Conservation (phyloP, 495 filamentous ascomycete genomes). For the Immersiella caudata region DNA sequence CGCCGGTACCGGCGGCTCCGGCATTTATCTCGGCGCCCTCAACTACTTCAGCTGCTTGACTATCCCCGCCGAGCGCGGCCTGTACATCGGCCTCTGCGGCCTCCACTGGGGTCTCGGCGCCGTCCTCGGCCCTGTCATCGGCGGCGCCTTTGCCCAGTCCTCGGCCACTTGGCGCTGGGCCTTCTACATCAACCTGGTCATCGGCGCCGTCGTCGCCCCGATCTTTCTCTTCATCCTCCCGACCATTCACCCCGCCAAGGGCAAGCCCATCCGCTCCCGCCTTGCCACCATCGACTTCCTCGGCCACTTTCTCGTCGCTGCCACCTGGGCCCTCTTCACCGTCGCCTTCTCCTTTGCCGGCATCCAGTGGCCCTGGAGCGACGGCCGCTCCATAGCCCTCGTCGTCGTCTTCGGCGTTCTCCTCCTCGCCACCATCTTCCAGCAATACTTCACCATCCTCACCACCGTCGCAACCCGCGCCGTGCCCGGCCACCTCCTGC, state of each 20-base stretch:
- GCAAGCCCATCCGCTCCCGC: constrained; percentile 39
- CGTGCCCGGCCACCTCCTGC: constrained; percentile 58
- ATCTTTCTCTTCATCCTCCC: constrained; percentile 62
- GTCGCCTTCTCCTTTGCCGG: constrained; percentile 63
- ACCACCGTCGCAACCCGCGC: constrained; percentile 52
- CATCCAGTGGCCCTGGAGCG: constrained; percentile 54
- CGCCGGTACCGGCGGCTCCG: constrained; percentile 51
- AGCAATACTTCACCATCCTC: constrained; percentile 56
- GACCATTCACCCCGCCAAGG: constrained; percentile 46
- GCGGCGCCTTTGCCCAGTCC: constrained; percentile 54
- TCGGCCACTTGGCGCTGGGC: constrained; percentile 52
- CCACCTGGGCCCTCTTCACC: constrained; percentile 45
- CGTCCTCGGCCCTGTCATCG: constrained; percentile 47
- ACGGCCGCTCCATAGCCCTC: constrained; percentile 55
- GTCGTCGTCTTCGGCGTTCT: constrained; percentile 57
- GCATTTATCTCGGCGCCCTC: constrained; percentile 44
- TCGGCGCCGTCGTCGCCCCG: constrained; percentile 52
- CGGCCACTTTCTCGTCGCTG: constrained; percentile 48
- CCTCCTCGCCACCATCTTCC: constrained; percentile 50
- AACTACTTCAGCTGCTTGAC: constrained; percentile 57
- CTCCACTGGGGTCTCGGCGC: constrained; percentile 43
- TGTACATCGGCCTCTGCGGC: constrained; percentile 39
- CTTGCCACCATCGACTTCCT: constrained; percentile 49
- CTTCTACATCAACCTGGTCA: constrained; percentile 56
- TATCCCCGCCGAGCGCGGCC: constrained; percentile 45